Evolutionary conservation across 345 rosid genomes (phyloP).

Genomic region (Citrus unshiu): DNA sequence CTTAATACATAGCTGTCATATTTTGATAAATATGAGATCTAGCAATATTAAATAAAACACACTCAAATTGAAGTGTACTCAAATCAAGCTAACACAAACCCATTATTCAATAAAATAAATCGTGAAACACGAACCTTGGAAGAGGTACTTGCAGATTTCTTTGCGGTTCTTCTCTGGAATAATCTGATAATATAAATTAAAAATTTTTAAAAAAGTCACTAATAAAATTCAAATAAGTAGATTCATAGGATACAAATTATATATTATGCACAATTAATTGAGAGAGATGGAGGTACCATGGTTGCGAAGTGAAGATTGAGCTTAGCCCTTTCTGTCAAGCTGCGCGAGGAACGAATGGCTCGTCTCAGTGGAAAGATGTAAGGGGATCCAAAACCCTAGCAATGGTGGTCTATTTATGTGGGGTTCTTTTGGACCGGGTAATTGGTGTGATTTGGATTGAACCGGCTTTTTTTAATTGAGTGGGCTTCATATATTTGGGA

Average conservation of each 20-base stretch:
- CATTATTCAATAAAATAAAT: background rate
- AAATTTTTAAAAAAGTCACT: background rate
- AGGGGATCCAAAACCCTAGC: conserved; percentile 7
- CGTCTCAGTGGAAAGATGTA: background rate
- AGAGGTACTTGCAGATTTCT: conserved; percentile 54
- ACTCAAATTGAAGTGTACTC: background rate
- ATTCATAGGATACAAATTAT: background rate
- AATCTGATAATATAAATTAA: conserved; percentile 4
- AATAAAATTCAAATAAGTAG: background rate
- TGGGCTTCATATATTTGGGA: background rate
- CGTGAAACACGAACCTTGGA: conserved; percentile 36
- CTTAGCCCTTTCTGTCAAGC: conserved; percentile 5
- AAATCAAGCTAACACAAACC: background rate
- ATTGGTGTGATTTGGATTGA: background rate
- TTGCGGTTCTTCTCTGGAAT: conserved; percentile 24
- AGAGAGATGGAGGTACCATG: conserved; percentile 5
- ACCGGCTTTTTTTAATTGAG: background rate
- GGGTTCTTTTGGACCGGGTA: background rate
- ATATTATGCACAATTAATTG: background rate
- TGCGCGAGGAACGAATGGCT: background rate
- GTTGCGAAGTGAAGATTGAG: background rate
- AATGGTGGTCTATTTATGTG: background rate
- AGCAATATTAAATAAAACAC: background rate
- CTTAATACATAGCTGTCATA: background rate
- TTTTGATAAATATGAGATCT: background rate